Base-by-base conservation (phyloP, 2,329 filamentous ascomycete genomes). In the Beauveria rudraprayagi region DNA sequence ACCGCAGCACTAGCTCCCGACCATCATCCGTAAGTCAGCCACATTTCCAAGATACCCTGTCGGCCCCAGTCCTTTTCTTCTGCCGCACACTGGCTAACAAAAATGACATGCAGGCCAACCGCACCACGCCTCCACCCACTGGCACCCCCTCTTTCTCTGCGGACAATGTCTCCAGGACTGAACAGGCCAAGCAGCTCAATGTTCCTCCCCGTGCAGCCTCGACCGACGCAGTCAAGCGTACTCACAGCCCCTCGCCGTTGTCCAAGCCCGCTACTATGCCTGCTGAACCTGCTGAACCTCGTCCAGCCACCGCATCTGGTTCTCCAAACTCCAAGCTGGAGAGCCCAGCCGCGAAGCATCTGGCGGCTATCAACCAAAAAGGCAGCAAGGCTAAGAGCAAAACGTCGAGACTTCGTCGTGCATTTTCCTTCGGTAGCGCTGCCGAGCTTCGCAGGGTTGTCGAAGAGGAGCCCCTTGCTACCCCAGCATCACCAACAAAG, bases 351-450 rank as follows among this genome's bases (percentile, higher is more conserved):
- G 88, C 90, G 16, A 88, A 91, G 72, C 91, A 95, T 61, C 82
- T 97, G 44, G 86, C 90, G 51, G 91, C 92, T n/a, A 81, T 97
- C 61, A 93, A 88, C 63, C 89, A 93, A 66, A 93, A 90, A 70
- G 90, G 91, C 59, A 79, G 79, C 30, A 89, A 85, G 70, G 83
- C 87, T 65, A 92, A 91, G 71, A 91, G 87, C 76, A 97, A 97
- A 76, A 90, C 89, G 2, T 92, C 90, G 19, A 83, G 92, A 66
- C 79, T 99, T 63, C 86, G 94, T 60, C 84, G 94, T 67, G 94
- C 94, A 0, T 96, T 99, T 69, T 99, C 94, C 0, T 99, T 99
- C 75, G 92, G 94, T 55, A 97, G 93, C 72, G 91, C 92, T 47
- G 91, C 93, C 9, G 94, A 99, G 71, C 85, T 99, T 53, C 84